Conservation (phyloP, 2,329 filamentous ascomycete genomes). For the Neonectria faginata region DNA sequence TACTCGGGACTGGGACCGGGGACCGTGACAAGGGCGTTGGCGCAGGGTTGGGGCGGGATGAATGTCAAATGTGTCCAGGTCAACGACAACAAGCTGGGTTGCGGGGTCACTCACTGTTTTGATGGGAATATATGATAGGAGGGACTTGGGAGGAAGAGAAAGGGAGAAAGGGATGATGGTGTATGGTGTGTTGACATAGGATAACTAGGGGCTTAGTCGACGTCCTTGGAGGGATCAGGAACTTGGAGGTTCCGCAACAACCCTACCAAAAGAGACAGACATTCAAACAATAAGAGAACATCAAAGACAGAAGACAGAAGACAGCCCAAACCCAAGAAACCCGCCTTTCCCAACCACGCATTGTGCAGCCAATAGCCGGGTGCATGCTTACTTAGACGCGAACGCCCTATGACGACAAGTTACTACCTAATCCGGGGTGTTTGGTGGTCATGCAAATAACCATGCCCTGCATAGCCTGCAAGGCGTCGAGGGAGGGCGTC, state of each 20-base stretch:
- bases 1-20: constrained; percentile 34
- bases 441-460: background rate
- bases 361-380: background rate
- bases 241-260: constrained; percentile 11
- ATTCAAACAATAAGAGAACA: constrained; percentile 9
- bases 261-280: constrained; percentile 13
- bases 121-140: constrained; percentile 40
- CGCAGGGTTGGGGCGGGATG: constrained; percentile 40
- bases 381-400: background rate
- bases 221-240: constrained; percentile 5
- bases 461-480: background rate
- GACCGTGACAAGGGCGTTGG: constrained; percentile 42
- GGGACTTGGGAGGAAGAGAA: constrained; percentile 34
- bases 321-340: background rate
- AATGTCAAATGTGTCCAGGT: constrained; percentile 44
- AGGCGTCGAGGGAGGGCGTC: background rate
- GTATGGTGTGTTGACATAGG: constrained; percentile 11
- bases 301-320: background rate
- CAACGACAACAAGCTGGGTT: constrained; percentile 36
- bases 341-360: background rate
- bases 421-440: background rate
- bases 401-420: background rate
- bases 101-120: constrained; percentile 33
- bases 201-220: constrained; percentile 16
- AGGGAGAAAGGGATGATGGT: constrained; percentile 7